Evolutionary conservation across 208 protist species (phyloP).

Genomic region (Wallacemonas rigidus): DNA sequence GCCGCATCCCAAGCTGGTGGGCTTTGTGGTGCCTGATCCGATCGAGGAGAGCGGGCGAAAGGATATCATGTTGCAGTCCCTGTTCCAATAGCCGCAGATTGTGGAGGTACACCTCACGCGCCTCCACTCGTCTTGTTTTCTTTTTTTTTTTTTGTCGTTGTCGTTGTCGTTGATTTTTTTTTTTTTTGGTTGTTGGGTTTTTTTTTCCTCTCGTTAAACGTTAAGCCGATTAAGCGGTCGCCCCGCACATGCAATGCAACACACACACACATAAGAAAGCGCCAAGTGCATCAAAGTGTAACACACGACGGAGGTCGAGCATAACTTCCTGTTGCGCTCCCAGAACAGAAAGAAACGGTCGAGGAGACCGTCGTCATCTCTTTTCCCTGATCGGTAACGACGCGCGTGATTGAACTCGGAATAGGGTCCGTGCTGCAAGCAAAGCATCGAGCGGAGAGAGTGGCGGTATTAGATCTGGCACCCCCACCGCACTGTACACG

Average conservation of each 20-base stretch:
- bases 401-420: too few relatives aligned
- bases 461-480: too few relatives aligned
- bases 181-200: not conserved
- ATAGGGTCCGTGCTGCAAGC: too few relatives aligned
- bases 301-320: too few relatives aligned
- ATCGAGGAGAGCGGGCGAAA: conserved; percentile 61
- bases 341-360: too few relatives aligned
- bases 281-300: too few relatives aligned
- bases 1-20: conserved; percentile 78
- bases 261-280: not conserved
- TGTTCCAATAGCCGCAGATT: conserved; percentile 66
- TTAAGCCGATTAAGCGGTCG: not conserved
- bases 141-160: conserved; percentile 14
- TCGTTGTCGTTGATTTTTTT: conserved; percentile 15
- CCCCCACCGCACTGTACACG: too few relatives aligned
- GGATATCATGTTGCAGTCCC: conserved; percentile 66
- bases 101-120: not conserved
- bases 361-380: too few relatives aligned
- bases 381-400: too few relatives aligned
- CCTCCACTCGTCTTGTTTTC: conserved; percentile 15
- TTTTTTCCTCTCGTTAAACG: conserved; percentile 1
- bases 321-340: too few relatives aligned
- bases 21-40: conserved; percentile 68
- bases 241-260: not conserved
- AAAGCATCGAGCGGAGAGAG: too few relatives aligned